phyloP scores from a whole-genome alignment of 768 basidiomycete species.

The Trametes punicea region DNA sequence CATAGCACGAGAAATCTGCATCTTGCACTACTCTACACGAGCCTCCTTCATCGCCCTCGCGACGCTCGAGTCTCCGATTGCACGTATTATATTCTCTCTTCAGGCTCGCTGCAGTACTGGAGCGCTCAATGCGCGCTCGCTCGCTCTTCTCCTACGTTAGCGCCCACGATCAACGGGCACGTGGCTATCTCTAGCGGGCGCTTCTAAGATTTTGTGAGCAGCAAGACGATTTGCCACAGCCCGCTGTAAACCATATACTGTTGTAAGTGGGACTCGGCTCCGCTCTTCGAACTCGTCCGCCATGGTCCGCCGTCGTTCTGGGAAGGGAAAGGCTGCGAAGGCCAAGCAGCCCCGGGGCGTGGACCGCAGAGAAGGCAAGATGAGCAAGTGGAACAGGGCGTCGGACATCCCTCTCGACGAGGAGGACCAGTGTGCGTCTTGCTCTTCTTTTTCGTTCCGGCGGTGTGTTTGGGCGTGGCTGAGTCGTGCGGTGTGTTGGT shows the following conservation, averaged over 20 bases:
- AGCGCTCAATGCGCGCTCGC: too few species aligned
- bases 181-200: slow-evolving; percentile 2
- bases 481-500: background rate
- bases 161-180: background rate
- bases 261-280: background rate
- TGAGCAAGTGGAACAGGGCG: slow-evolving; percentile 64
- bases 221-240: background rate
- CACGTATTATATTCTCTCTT: too few species aligned
- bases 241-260: background rate
- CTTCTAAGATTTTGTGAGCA: slow-evolving; percentile 4
- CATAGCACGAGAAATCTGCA: too few species aligned
- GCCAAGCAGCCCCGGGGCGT: slow-evolving; percentile 47
- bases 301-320: slow-evolving; percentile 47
- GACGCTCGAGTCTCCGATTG: too few species aligned
- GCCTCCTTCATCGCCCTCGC: too few species aligned
- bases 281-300: background rate
- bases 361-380: slow-evolving; percentile 47
- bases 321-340: slow-evolving; percentile 33
- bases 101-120: too few species aligned
- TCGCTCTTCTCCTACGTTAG: background rate
- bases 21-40: too few species aligned
- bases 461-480: background rate
- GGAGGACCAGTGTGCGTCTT: slow-evolving; percentile 77
- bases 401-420: slow-evolving; percentile 74
- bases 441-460: background rate